Base-by-base conservation (phyloP, 192 early-diverging fungal genomes). In the Umbelopsis sp. region DNA sequence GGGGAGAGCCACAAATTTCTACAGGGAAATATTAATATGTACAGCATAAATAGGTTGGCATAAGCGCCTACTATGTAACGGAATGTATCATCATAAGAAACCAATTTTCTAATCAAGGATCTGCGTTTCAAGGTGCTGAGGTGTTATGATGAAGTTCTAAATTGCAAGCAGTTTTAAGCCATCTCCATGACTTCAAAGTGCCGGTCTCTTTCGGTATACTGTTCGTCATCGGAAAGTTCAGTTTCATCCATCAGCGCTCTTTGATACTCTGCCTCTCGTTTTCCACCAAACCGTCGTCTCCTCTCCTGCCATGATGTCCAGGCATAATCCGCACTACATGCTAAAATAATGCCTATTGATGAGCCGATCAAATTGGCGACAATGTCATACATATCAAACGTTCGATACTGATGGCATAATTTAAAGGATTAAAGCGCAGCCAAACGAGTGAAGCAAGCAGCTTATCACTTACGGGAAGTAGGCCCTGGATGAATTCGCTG, bases 301-400 rank as follows among this genome's bases (percentile, higher is more conserved):
- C 73, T 68, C 20, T 69, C 76, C 30, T 64, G 41, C 61, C 68
- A 69, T 10, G 52, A 16, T n/a, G 53, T 33, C 47, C 55, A 53
- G 10, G 51, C 25, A 58, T 67, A 78, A 55, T 78, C 76, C 0
- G 67, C 21, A 3, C 46, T 13, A 45, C 33, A 66, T 18, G 78
- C 71, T 1, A 70, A 16, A 18, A 41, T 16, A 7, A 80, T 69
- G 2, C 78, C 78, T n/a, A 47, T 58, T 16, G 25, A 22, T 16
- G 74, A 64, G 11, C 78, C 78, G 1, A 66, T 2, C 46, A 80
- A 21, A 67, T 80, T 80, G 45, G 74, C 66, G 3, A 73, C 23
- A 52, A 80, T 80, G 44, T 80, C 78, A 46, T 73, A 64, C 5
- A 47, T 25, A 68, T 80, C 78, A 76, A 76, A 80, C 7, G 70